A percentile compares a stretch with the other conserved stretches of the same genome.
phyloP scores from a whole-genome alignment of 1,139 yeast species.

The Pichia sp. region DNA sequence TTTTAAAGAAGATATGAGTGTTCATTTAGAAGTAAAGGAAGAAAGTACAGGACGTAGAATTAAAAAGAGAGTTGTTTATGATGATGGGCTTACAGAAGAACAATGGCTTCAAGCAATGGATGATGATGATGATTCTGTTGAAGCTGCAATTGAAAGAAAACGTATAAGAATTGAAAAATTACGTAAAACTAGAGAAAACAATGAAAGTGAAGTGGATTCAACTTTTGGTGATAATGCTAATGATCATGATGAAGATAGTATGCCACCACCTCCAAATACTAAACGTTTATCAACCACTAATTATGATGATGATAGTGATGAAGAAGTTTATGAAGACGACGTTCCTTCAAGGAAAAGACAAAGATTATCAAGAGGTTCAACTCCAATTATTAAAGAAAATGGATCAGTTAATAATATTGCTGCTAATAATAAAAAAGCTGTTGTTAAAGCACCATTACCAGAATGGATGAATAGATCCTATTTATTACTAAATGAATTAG shows the following conservation, averaged over 20 bases:
- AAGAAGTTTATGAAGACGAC: constrained; percentile 24
- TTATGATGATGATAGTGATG: constrained; percentile 16
- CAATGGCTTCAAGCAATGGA: constrained; percentile 75
- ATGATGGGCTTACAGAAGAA: constrained; percentile 68
- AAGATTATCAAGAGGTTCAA: constrained; percentile 20
- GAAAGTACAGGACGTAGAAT: constrained; percentile 60
- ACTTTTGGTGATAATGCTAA: constrained; percentile 10
- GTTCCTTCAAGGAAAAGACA: constrained; percentile 17
- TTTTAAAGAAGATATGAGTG: constrained; percentile 61
- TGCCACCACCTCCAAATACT: too few relatives aligned
- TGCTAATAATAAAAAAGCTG: too few relatives aligned
- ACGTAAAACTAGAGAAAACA: constrained; percentile 14
- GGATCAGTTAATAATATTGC: too few relatives aligned
- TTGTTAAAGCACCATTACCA: constrained; percentile 18
- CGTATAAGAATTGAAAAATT: constrained; percentile 24
- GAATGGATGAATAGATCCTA: constrained; percentile 14
- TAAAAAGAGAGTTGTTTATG: constrained; percentile 54
- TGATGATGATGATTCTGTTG: constrained; percentile 47
- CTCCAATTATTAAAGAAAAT: constrained; percentile 16
- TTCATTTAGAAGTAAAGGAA: constrained; percentile 40
- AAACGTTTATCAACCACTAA: too few relatives aligned
- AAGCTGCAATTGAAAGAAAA: constrained; percentile 31
- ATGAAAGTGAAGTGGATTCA: constrained; percentile 3
- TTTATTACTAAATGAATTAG: constrained; percentile 39
- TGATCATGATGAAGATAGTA: constrained; percentile 1